Base-by-base conservation (phyloP, 2,329 filamentous ascomycete genomes). In the Coniella lustricola region DNA sequence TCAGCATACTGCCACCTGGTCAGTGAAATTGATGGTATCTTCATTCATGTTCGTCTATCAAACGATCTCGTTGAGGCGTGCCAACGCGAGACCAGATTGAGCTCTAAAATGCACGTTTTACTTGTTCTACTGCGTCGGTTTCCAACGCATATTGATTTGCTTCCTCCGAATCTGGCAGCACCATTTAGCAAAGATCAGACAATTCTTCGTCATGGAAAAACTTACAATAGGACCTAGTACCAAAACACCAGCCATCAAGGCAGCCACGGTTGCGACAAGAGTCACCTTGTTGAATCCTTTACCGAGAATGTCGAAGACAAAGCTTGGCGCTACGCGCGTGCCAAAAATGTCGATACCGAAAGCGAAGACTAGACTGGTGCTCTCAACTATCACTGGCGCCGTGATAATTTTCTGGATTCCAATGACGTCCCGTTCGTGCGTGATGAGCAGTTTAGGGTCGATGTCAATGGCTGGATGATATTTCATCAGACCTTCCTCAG, bases 271-370 rank as follows among this genome's bases (percentile, higher is more conserved):
- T 14, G 79, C 74, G 33, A 96, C 66, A 61, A 98, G 79, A 57
- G 90, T 86, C 48, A 90, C 63, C 73, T 95, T 96, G 64, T 91
- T 93, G 67, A 98, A 98, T 2, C 88, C 87, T 67, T 90, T 93
- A 54, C 90, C 93, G 14, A 98, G 71, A 36, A 97, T 81, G 68
- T 98, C 93, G 65, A 98, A 98, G 14, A 86, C 79, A 58, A 86
- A 82, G 65, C 89, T 95, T 1, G 93, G 93, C n/a, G 85, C 81
- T 10, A 94, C 79, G 45, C 90, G 75, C 1, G 90, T 91, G 13
- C 87, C 90, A 56, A 94, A 98, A 2, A 97, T 71, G 64, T 98
- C 93, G 13, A 89, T 65, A 3, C 93, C 93, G 60, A 86, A 95
- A 0, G 89, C 90, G 60, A 96, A 85, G 12, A 98, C 77, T 48